Conservation (phyloP, 305 asterid species). For the Ajuga reptans region DNA sequence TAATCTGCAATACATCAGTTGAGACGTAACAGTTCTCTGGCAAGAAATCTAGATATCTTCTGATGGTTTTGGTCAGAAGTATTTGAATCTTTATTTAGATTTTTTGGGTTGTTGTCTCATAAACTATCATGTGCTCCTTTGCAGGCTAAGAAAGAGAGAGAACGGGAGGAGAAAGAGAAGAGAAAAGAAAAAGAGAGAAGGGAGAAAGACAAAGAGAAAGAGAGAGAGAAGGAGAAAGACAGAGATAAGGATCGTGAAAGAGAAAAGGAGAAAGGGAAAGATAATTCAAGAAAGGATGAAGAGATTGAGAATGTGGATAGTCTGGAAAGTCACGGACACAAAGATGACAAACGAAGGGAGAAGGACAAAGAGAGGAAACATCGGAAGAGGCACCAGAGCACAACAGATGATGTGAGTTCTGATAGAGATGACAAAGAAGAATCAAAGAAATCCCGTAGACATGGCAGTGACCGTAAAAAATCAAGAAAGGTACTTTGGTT, state of each 20-base stretch:
- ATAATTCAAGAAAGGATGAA: slow-evolving; percentile 52
- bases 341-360: slow-evolving; percentile 71
- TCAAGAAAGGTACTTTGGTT: slow-evolving; percentile 61
- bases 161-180: slow-evolving; percentile 69
- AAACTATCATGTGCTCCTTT: slow-evolving; percentile 3
- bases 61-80: background rate
- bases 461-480: slow-evolving; percentile 84
- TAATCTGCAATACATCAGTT: background rate
- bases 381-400: slow-evolving; percentile 73
- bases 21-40: background rate
- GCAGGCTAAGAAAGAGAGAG: slow-evolving; percentile 83
- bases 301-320: slow-evolving; percentile 53
- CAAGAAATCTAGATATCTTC: background rate
- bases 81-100: background rate
- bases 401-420: slow-evolving; percentile 65
- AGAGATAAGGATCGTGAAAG: slow-evolving; percentile 57
- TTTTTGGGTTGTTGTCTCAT: background rate
- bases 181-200: slow-evolving; percentile 50
- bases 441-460: slow-evolving; percentile 63
- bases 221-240: slow-evolving; percentile 35
- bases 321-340: slow-evolving; percentile 46
- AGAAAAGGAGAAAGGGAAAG: slow-evolving; percentile 69
- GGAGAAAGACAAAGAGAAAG: slow-evolving; percentile 43
- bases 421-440: slow-evolving; percentile 86
- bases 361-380: slow-evolving; percentile 83